These are phyloP conservation scores for Penicillium hesseltinei DNA, from an alignment of 2,329 filamentous ascomycete species.

Conservation along the genomic window DNA sequence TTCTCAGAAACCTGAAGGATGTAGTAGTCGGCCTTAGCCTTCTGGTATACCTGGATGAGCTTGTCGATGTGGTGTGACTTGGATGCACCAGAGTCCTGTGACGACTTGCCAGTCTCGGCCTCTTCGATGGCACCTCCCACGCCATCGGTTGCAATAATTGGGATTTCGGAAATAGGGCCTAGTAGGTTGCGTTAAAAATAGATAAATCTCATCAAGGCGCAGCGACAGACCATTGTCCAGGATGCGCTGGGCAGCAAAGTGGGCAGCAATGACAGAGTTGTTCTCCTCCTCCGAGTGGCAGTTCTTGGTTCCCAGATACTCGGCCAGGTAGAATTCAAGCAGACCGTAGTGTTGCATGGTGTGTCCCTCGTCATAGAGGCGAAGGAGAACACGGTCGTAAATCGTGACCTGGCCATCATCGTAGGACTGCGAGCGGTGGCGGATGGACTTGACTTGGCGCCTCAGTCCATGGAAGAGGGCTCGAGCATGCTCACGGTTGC, in stretches of 20 bases:
- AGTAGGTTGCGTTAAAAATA: not conserved
- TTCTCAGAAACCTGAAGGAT: conserved; percentile 17
- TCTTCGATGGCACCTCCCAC: not conserved
- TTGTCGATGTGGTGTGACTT: conserved; percentile 13
- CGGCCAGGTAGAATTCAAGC: conserved; percentile 39
- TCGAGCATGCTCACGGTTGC: conserved; percentile 21
- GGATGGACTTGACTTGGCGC: conserved; percentile 37
- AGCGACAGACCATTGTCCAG: conserved; percentile 18
- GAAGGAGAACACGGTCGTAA: conserved; percentile 42
- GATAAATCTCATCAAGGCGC: not conserved
- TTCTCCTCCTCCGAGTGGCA: conserved; percentile 17
- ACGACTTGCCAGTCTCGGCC: not conserved
- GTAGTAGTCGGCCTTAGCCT: conserved; percentile 40
- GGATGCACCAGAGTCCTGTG: not conserved
- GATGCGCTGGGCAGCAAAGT: conserved; percentile 27
- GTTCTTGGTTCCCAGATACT: conserved; percentile 37
- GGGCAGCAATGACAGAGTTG: conserved; percentile 27
- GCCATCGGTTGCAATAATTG: not conserved
- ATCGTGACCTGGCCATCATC: conserved; percentile 40
- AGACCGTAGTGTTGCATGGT: conserved; percentile 31
- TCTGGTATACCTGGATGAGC: conserved; percentile 35
- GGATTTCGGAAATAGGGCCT: conserved; percentile 3
- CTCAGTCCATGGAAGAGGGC: conserved; percentile 35
- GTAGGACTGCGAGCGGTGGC: conserved; percentile 33
- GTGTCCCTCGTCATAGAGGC: conserved; percentile 34